phyloP scores from a whole-genome alignment of 192 early-diverging fungal genomes.

The Mortierella alpina region DNA sequence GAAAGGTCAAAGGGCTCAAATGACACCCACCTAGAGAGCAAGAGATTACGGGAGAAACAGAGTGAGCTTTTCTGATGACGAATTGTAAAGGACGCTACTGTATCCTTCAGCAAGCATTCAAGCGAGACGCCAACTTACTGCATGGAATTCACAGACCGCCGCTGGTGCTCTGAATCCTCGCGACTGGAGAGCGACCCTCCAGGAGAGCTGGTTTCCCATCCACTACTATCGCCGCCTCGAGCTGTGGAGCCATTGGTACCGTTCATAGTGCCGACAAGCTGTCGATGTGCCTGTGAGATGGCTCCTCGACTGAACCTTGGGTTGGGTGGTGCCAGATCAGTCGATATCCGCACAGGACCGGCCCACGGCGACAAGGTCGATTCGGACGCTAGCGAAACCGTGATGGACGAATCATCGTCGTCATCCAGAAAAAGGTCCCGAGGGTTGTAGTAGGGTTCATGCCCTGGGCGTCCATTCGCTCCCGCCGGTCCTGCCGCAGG shows the following conservation, averaged over 20 bases:
- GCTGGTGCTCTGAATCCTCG: conserved; percentile 21
- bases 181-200: conserved; percentile 43
- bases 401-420: conserved; percentile 27
- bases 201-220: conserved; percentile 43
- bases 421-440: conserved; percentile 38
- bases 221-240: conserved; percentile 1
- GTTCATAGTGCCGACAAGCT: conserved; percentile 21
- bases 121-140: conserved; percentile 17
- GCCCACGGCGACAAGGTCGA: conserved; percentile 35
- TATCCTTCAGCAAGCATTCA: neutral
- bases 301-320: conserved; percentile 46
- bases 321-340: conserved; percentile 45
- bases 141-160: conserved; percentile 52
- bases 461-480: neutral
- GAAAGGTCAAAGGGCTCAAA: conserved; percentile 32
- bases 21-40: conserved; percentile 35
- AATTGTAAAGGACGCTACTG: neutral
- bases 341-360: conserved; percentile 22
- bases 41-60: neutral
- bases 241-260: neutral
- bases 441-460: conserved; percentile 35
- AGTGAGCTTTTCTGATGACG: neutral
- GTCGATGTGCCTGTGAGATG: conserved; percentile 43
- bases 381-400: conserved; percentile 27
- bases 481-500: neutral